Evolutionary conservation across 73 alveolate species (phyloP), one percentile per base, ranked within the genome.

Genomic region (Symbiodinium pilosum): DNA sequence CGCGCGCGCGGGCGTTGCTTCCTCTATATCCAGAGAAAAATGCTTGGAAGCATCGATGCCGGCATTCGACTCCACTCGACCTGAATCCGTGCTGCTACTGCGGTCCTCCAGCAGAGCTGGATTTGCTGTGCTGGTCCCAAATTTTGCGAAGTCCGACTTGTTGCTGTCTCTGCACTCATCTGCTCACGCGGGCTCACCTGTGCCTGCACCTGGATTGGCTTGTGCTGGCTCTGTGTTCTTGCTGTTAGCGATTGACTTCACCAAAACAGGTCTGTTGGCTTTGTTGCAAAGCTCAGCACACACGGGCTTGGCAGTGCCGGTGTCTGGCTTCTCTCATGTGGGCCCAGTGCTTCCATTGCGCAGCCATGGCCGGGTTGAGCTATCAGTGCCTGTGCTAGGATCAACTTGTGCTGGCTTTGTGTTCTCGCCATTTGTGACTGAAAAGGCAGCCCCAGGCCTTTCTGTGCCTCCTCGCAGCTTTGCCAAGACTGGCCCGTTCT

Each of bases 361-460:
- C 1, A 18, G 30, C 32, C 85, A 42, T 26, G 44, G 41, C 42
- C 44, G 85, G 34, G 26, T 73, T 24, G 85, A n/a, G 14, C 30
- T 34, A 2, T 1, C 43, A 43, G 0, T 30, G 85, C 28, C 85
- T 18, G 0, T 26, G 8, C 30, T 73, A 30, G 85, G 85, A n/a
- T 52, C 71, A 40, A 20, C 38, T 21, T 38, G 97, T 28, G 34
- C 52, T 34, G 97, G 97, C 54, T 91, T 91, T 11, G 77, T 91
- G n/a, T 91, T 34, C 97, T 43, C 89, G 41, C 41, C 26, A 32
- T 32, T 20, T 24, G 81, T 30, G 41, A 18, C 81, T 64, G 84
- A 24, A 32, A 47, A 6, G 44, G 41, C 93, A 26, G 36, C 32
- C 59, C 40, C 40, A 26, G 98, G 43, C 14, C 39, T 32, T 38